Evolutionary conservation across 2,329 filamentous ascomycete species (phyloP), one percentile per base, ranked within the genome.

Genomic region (Colletotrichum tamarilloi): DNA sequence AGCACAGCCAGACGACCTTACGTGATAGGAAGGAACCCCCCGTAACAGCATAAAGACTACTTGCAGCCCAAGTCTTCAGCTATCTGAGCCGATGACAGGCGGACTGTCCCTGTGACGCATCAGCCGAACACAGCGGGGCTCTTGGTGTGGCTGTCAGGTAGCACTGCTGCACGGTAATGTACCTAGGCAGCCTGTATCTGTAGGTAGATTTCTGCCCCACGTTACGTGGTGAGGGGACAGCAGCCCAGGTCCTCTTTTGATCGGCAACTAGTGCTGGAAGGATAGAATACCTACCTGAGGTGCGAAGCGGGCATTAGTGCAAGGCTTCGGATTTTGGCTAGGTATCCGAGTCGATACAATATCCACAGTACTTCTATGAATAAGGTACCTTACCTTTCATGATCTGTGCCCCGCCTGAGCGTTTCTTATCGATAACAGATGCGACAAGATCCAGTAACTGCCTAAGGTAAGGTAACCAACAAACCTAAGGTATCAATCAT

Each of bases 91-190:
- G 62, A 55, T 56, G 42, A 16, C 56, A 2, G 53, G n/a, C 22
- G 32, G 58, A 26, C 35, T 30, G 65, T 52, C 58, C 69, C 35
- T 68, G 65, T 72, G 69, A 72, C 69, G 65, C 69, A 72, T 38
- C 28, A 12, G 64, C 58, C 57, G 52, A n/a, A 22, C 5, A 24
- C n/a, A 28, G 49, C 24, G 52, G 28, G 55, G n/a, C 42, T 30
- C 32, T 35, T 35, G n/a, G 32, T 42, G 35, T 53, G 28, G 16
- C 28, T n/a, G 4, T 14, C 11, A 22, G 12, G 60, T 53, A 52
- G 28, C 26, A 53, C 28, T 42, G 7, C 2, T 14, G 3, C 1
- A 9, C 35, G 5, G 7, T 6, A 6, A 14, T 3, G 52, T 53
- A 24, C 49, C 32, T 35, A 2, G 19, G 52, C 42, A 26, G 49